Conservation (phyloP, 495 filamentous ascomycete genomes). For the Aspergillus sclerotiicarbonarius region DNA sequence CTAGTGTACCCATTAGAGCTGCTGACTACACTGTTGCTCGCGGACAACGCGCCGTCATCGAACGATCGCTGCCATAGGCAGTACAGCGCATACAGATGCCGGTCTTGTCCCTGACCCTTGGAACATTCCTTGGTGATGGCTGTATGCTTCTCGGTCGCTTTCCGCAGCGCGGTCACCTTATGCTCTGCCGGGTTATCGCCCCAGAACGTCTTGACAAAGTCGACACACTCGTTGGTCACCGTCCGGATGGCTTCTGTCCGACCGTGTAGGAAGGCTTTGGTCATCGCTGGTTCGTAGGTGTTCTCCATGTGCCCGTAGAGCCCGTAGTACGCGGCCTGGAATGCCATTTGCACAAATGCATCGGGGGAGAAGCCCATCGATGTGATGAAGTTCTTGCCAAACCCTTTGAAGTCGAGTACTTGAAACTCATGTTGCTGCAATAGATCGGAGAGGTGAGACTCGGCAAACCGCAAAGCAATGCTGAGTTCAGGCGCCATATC, state of each 20-base stretch:
- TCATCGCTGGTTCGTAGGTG: slow-evolving; percentile 98
- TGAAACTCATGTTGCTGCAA: slow-evolving; percentile 97
- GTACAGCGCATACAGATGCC: slow-evolving; percentile 91
- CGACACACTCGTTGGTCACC: slow-evolving; percentile 73
- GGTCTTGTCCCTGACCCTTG: slow-evolving; percentile 88
- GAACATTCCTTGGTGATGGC: slow-evolving; percentile 80
- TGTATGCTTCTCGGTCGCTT: slow-evolving; percentile 79
- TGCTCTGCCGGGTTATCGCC: slow-evolving; percentile 76
- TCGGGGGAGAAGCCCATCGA: slow-evolving; percentile 96
- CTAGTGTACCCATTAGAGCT: slow-evolving; percentile 57
- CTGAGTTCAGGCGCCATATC: slow-evolving; percentile 91
- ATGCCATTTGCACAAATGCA: slow-evolving; percentile 98
- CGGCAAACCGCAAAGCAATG: slow-evolving; percentile 90
- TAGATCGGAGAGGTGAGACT: slow-evolving; percentile 89
- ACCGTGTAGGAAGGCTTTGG: slow-evolving; percentile 87
- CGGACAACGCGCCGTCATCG: slow-evolving; percentile 62
- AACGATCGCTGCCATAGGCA: slow-evolving; percentile 91
- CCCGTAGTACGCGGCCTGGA: slow-evolving; percentile 97
- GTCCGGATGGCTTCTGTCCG: slow-evolving; percentile 91
- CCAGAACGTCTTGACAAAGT: slow-evolving; percentile 95
- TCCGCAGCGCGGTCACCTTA: slow-evolving; percentile 81
- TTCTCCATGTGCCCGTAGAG: slow-evolving; percentile 92
- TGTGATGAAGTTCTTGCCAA: slow-evolving; percentile 97
- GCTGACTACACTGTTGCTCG: slow-evolving; percentile 51
- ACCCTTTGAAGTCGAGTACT: slow-evolving; percentile 82